Evolutionary conservation across 192 early-diverging fungal species (phyloP), one percentile per base, ranked within the genome.

Genomic region (Podochytrium sp.): DNA sequence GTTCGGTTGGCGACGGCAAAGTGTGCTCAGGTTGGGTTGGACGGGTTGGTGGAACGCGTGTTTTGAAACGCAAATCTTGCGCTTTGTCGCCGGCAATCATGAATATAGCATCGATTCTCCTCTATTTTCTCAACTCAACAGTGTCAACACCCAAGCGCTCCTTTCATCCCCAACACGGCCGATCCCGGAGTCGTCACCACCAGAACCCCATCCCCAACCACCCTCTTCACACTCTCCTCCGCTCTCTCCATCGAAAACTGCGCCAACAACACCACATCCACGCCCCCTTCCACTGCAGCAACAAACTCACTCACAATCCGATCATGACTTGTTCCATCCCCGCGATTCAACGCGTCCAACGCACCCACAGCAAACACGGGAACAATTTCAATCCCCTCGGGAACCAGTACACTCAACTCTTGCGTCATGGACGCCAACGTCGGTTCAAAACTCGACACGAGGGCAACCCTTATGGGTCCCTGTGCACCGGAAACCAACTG

Each of bases 1-100:
- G 64, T 65, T 2, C 6, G 57, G 33, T 55, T 75, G 51, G 74
- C 74, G 40, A 75, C 74, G 10, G 74, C 74, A 14, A 75, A 75
- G 33, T 75, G 74, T 40, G 74, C 74, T 16, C 74, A 75, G 32
- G 62, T 75, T 40, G 74, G 74, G 23, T 75, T 75, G 56, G 74
- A 75, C 40, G 64, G 74, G 10, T 32, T 75, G 18, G 64, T 52
- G 29, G 74, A 65, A 33, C 49, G 74, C 39, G 55, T 72, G 2
- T 61, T 55, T 55, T 55, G 23, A 23, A 55, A n/a, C n/a, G n/a
- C n/a, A n/a, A n/a, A n/a, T n/a, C n/a, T n/a, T n/a, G n/a, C n/a
- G n/a, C n/a, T n/a, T n/a, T n/a, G n/a, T n/a, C n/a, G n/a, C n/a
- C n/a, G n/a, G n/a, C n/a, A n/a, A n/a, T n/a, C n/a, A n/a, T n/a